Base-by-base conservation (phyloP, 176 grass and related monocot species). In the Lolium multiflorum region DNA sequence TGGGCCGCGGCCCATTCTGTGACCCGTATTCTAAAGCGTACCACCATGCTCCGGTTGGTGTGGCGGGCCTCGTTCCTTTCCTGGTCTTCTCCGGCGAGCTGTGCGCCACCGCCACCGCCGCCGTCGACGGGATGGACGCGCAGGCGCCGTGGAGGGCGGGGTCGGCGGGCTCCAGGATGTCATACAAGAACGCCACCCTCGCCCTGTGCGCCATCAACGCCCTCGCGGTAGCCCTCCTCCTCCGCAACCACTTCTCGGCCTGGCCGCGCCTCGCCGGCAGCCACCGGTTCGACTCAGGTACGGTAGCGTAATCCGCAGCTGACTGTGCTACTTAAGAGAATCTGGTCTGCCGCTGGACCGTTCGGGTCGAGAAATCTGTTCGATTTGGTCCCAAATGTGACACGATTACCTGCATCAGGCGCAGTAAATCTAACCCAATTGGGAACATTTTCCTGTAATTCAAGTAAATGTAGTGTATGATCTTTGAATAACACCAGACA, bases 111-210 rank as follows among this genome's bases (percentile, higher is more conserved):
- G 70, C 4, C 15, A 9, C 48, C 24, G 72, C 9, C 14, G 22
- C 72, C 47, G 47, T 51, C 3, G 47, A 5, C 47, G 75, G 67
- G 50, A 95, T 92, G 93, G 93, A 94, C 46, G 26, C 50, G 1
- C 90, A 90, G 74, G 7, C 52, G 49, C 52, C 14, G 24, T 92
- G 90, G 87, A 88, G 86, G 76, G 57, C 70, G 66, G 88, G 78
- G 7, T 7, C 73, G 17, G 9, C 3, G 37, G 22, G 56, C 0
- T 87, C 84, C 3, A 87, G 76, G 89, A 15, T 94, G 0, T 94
- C 87, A 1, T 94, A 91, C 82, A 91, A 65, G 87, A 89, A 89
- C 64, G 89, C 87, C 31, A 85, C 92, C 66, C 74, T 94, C 14
- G 77, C 68, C 0, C 65, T 89, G 26, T 94, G 92, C 87, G 82